phyloP scores from a whole-genome alignment of 495 filamentous ascomycete species.

The Aspergillus conjunctus region DNA sequence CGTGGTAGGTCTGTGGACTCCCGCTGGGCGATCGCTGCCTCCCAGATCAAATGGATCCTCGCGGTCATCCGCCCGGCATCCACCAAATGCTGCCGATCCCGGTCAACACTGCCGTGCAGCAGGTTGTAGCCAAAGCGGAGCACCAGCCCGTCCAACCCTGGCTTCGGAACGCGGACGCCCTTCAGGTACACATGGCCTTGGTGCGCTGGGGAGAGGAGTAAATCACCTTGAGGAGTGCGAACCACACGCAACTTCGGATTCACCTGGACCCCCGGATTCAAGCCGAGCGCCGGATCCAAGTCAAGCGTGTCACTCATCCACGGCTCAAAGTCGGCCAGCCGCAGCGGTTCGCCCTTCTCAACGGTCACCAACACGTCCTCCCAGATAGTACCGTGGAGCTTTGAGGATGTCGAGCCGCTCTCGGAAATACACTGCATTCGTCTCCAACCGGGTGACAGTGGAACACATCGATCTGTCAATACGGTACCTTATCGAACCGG shows the following conservation, averaged over 20 bases:
- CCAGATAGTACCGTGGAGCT: not conserved
- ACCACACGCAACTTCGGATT: not conserved
- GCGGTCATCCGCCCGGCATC: not conserved
- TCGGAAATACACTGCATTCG: too few species aligned
- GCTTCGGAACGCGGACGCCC: not conserved
- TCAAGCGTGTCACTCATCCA: not conserved
- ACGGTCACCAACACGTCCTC: not conserved
- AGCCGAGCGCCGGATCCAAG: not conserved
- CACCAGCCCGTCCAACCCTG: not conserved
- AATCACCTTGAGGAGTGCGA: not conserved
- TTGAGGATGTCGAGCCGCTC: not conserved
- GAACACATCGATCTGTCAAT: too few species aligned
- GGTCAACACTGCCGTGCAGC: not conserved
- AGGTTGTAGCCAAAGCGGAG: conserved; percentile 10
- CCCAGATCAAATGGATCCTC: conserved; percentile 3
- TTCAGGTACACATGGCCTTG: conserved; percentile 1
- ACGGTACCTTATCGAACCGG: too few species aligned
- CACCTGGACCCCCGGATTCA: too few species aligned
- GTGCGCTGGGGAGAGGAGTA: not conserved
- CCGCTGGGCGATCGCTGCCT: not conserved
- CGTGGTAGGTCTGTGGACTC: not conserved
- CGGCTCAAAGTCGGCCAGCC: not conserved
- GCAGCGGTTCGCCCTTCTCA: not conserved
- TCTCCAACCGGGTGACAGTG: too few species aligned
- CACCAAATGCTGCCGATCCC: not conserved